Conservation (phyloP, 108 stramenopile species). For the Fragilaria radians region DNA sequence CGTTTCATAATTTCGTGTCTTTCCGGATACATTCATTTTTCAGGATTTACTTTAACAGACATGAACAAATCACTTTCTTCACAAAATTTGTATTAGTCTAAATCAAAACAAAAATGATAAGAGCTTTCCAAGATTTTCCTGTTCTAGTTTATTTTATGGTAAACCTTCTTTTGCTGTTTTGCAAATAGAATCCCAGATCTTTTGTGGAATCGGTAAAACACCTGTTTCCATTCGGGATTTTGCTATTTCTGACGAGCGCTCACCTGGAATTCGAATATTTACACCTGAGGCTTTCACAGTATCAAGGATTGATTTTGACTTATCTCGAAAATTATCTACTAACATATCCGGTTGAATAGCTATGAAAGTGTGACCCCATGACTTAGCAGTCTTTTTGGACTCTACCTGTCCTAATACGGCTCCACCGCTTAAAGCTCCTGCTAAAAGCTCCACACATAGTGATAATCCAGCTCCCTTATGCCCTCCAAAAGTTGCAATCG, state of each 20-base stretch:
- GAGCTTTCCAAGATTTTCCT: too few relatives aligned
- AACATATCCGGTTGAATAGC: conserved; percentile 33
- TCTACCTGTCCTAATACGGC: conserved; percentile 30
- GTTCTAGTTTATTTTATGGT: too few relatives aligned
- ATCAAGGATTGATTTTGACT: conserved; percentile 8
- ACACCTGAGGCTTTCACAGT: conserved; percentile 18
- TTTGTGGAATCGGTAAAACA: conserved; percentile 16
- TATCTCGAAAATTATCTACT: conserved; percentile 32
- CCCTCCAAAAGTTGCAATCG: conserved; percentile 35
- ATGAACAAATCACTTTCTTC: too few relatives aligned
- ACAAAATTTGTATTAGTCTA: too few relatives aligned
- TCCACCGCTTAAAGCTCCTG: conserved; percentile 22
- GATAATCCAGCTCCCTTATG: conserved; percentile 31
- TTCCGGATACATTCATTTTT: too few relatives aligned
- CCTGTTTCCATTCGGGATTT: conserved; percentile 8
- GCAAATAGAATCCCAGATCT: conserved; percentile 25
- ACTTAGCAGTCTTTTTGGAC: conserved; percentile 26
- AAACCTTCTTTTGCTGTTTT: conserved; percentile 18
- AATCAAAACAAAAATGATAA: too few relatives aligned
- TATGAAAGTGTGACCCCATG: conserved; percentile 29
- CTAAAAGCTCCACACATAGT: conserved; percentile 22
- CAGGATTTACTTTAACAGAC: too few relatives aligned
- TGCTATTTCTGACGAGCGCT: conserved; percentile 15
- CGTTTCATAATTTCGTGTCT: too few relatives aligned
- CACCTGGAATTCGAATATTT: conserved; percentile 21